Evolutionary conservation across 2,329 filamentous ascomycete genomes (phyloP), one percentile per base, ranked within the genome.

Genomic region (Alternaria panax): DNA sequence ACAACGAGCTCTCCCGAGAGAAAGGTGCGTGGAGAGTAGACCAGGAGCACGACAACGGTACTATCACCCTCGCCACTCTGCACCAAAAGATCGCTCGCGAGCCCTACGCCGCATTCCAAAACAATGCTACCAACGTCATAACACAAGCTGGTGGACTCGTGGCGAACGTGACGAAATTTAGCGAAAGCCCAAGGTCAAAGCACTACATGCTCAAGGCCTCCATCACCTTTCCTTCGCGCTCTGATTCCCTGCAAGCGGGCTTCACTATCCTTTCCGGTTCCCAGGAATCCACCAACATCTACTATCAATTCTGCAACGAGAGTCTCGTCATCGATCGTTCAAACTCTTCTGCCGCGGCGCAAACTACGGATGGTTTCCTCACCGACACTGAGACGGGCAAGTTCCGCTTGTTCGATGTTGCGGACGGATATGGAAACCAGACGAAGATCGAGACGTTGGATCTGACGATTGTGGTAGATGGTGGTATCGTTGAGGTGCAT

Each of bases 221-320:
- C 0, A 62, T 82, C 41, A 72, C 71, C 5, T 81, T 82, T 65
- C 72, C 78, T 0, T 53, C 77, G 1, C 77, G 80, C 7, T 62
- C 57, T n/a, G 69, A 68, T 1, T 64, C 75, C 20, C 63, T 80
- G 4, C 78, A 76, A 59, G 79, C 78, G 18, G 80, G 80, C 14
- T 78, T 82, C 59, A 74, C 77, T 47, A 80, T 82, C 41, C 64
- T 82, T 3, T 74, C 77, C 2, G 80, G 79, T 5, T 66, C 77
- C 3, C 64, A 77, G 24, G 80, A 82, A 64, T 74, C 72, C 11
- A 82, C 80, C 5, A 75, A 70, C 11, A 77, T 82, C 38, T 81
- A 80, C 66, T 82, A 82, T 64, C 79, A 82, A 48, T 80, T 82
- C 64, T 78, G 76, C 3, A 81, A 81, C 63, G 80, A 82, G 63